These are phyloP conservation scores for Fabrea salina DNA, from an alignment of 169 alveolate genomes.

Conservation along the genomic window DNA sequence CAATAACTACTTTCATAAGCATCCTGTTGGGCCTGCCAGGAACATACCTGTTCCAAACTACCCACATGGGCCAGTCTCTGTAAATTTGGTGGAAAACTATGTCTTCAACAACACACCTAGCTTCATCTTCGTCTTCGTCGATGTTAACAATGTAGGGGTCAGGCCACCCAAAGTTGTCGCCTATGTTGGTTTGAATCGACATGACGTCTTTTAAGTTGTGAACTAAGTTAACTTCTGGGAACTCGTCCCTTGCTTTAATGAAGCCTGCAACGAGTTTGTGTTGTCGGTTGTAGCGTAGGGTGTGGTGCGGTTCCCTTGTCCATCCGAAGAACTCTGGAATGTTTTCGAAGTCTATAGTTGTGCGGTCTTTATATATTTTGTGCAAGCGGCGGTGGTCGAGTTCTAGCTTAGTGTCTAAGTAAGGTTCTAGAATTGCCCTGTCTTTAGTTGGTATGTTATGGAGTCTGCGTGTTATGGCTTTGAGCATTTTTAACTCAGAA, in stretches of 20 bases:
- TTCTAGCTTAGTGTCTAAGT: neutral
- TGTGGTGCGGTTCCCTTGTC: neutral
- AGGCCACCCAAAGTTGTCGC: neutral
- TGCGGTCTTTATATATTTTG: neutral
- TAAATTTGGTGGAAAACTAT: neutral
- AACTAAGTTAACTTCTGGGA: neutral
- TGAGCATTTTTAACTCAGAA: too few species aligned
- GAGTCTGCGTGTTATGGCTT: too few species aligned
- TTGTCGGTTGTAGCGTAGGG: neutral
- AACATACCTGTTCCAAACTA: neutral
- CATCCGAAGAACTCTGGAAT: neutral
- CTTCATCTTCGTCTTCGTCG: neutral
- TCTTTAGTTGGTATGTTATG: too few species aligned
- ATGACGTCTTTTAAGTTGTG: neutral
- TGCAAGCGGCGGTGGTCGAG: neutral
- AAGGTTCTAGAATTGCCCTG: too few species aligned
- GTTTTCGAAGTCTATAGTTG: neutral
- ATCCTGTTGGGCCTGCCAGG: slow-evolving; percentile 28
- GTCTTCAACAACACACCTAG: neutral
- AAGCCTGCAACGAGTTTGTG: neutral
- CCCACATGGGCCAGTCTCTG: neutral
- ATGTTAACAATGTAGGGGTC: neutral
- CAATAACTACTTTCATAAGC: slow-evolving; percentile 2
- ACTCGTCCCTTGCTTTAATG: neutral
- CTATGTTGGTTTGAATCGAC: neutral